A percentile compares a stretch with the other conserved stretches of the same genome.
phyloP scores from a whole-genome alignment of 257 asterid genomes.

The Solanum dulcamara region DNA sequence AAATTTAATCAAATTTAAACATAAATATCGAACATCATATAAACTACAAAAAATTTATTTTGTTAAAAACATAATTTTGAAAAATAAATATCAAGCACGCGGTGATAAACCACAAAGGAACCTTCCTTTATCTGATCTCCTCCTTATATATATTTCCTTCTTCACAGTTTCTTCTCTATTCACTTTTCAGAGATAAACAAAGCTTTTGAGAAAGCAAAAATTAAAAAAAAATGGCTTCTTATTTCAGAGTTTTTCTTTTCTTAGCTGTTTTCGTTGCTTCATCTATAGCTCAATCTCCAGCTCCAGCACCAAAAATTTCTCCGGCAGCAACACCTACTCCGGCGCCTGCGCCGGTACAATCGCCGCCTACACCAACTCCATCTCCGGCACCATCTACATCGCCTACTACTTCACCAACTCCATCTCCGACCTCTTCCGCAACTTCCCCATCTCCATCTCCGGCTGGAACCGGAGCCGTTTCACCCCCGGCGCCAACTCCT shows the following conservation, averaged over 20 bases:
- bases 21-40: no score
- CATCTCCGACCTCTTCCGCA: constrained; percentile 1
- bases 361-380: constrained; percentile 11
- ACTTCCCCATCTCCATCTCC: constrained; percentile 16
- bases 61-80: no score
- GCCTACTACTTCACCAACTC: background rate
- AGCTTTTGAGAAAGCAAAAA: background rate
- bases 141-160: constrained; percentile 5
- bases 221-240: constrained; percentile 26
- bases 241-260: constrained; percentile 30
- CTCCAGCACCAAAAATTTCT: constrained; percentile 43
- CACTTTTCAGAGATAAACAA: background rate
- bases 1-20: background rate
- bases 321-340: constrained; percentile 43
- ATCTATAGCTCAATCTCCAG: constrained; percentile 57
- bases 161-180: constrained; percentile 10
- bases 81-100: no score
- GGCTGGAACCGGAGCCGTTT: background rate
- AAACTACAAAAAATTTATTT: no score
- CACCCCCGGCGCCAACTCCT: constrained; percentile 29
- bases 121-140: background rate
- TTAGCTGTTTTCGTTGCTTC: constrained; percentile 42
- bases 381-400: background rate
- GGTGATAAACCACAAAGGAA: no score
- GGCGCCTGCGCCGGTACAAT: constrained; percentile 23